Evolutionary conservation across 2,329 filamentous ascomycete species (phyloP).

Genomic region (Ceratocystis papillata): DNA sequence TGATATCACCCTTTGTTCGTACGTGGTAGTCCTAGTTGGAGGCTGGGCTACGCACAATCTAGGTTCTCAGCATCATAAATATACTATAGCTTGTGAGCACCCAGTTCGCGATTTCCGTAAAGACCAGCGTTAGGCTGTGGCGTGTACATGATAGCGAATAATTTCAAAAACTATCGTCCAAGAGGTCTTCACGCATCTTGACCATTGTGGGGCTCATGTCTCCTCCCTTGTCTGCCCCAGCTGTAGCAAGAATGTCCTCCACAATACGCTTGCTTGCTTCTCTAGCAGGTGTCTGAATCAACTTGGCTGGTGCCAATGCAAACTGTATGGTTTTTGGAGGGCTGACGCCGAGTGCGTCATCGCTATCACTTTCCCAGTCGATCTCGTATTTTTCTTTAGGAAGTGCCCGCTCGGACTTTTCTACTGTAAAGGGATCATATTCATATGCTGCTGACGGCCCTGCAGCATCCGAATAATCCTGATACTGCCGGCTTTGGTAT

Average conservation of each 20-base stretch:
- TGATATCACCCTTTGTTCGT: slow-evolving; percentile 12
- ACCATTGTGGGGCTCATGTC: slow-evolving; percentile 57
- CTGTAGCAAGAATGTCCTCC: slow-evolving; percentile 65
- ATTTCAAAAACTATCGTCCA: slow-evolving; percentile 48
- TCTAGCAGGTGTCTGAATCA: slow-evolving; percentile 71
- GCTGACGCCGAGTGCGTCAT: slow-evolving; percentile 61
- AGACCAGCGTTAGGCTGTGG: not conserved
- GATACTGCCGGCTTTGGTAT: slow-evolving; percentile 7
- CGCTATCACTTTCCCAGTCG: slow-evolving; percentile 66
- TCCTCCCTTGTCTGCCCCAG: slow-evolving; percentile 49
- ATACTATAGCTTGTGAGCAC: not conserved
- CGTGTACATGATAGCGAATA: not conserved
- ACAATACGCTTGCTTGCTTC: slow-evolving; percentile 75
- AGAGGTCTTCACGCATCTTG: slow-evolving; percentile 51
- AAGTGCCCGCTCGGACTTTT: slow-evolving; percentile 26
- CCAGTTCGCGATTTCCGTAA: not conserved
- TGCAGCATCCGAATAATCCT: not conserved
- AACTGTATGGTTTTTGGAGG: slow-evolving; percentile 92
- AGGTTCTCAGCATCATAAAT: not conserved
- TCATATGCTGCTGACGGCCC: not conserved
- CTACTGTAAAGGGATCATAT: slow-evolving; percentile 36
- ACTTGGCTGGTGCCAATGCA: slow-evolving; percentile 61
- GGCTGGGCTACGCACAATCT: not conserved
- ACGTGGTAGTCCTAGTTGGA: not conserved
- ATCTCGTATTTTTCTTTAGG: slow-evolving; percentile 42